Base-by-base conservation (phyloP, 2,329 filamentous ascomycete species). In the Aspergillus carbonarius region DNA sequence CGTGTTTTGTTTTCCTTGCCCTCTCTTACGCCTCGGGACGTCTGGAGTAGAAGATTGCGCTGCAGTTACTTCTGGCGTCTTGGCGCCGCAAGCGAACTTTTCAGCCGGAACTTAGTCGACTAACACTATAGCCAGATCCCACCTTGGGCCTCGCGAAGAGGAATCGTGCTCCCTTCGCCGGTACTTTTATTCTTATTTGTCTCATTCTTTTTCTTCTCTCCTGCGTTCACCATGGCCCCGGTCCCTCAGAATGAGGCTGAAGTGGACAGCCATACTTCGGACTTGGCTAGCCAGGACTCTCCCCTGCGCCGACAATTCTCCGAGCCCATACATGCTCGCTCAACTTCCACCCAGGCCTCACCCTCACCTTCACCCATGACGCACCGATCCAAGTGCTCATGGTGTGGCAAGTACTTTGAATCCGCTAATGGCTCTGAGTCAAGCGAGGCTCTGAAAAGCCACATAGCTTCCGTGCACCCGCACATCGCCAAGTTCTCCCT, bases 271-370 rank as follows among this genome's bases (percentile, higher is more conserved):
- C 72, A 67, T 68, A 74, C 71, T 58, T 74, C 74, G 30, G 71
- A 73, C 58, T 64, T 73, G 63, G 71, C 72, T 63, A 74, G 72
- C 60, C 71, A 70, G 63, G 72, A 72, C 59, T 76, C 73, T 49
- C 68, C 71, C 15, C 60, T 73, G 55, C 70, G 68, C 64, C 73
- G 74, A 65, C 73, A 74, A 65, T 74, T 74, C 60, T 76, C 74
- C 61, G 74, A 77, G 53, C 72, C 72, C 51, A 63, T 72, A 50
- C 69, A 70, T 48, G 63, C 69, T 39, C 69, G 63, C 17, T 73
- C 72, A 60, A 72, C 66, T 20, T 74, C 74, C 35, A 71, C 72
- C 37, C 69, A 73, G 54, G 67, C 68, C 17, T 73, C 74, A 13
- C 69, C 70, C 15, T 75, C 74, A 5, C 71, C 72, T 6, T 65